Conservation (phyloP, 192 early-diverging fungal species). For the Thamnidium elegans region DNA sequence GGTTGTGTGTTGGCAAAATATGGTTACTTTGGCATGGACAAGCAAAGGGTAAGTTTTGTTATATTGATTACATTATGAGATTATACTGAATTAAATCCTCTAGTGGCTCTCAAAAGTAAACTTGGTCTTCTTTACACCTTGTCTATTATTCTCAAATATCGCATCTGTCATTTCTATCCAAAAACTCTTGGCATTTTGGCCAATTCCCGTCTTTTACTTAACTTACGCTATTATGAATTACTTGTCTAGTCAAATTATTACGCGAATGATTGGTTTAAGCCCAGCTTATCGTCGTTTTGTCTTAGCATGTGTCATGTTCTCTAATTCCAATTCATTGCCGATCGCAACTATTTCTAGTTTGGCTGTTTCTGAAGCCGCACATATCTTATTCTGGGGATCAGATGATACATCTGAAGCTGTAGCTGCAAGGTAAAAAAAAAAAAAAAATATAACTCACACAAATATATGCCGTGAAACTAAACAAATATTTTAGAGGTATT, state of each 20-base stretch:
- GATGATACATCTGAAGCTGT: slow-evolving; percentile 44
- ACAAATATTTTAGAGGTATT: slow-evolving; percentile 50
- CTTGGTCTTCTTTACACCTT: slow-evolving; percentile 72
- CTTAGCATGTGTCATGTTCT: slow-evolving; percentile 62
- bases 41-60: slow-evolving; percentile 32
- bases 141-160: slow-evolving; percentile 73
- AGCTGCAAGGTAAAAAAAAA: slow-evolving; percentile 54
- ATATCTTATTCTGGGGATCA: slow-evolving; percentile 38
- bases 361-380: slow-evolving; percentile 48
- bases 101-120: slow-evolving; percentile 60
- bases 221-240: slow-evolving; percentile 37
- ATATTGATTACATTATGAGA: no score
- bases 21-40: slow-evolving; percentile 31
- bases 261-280: slow-evolving; percentile 42
- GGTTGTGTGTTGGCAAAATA: slow-evolving; percentile 28
- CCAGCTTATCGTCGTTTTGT: slow-evolving; percentile 58
- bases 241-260: slow-evolving; percentile 36
- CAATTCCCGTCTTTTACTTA: slow-evolving; percentile 56
- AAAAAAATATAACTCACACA: no score
- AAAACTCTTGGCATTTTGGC: slow-evolving; percentile 68
- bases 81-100: no score
- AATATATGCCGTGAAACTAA: neutral
- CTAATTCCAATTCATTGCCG: slow-evolving; percentile 73
- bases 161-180: slow-evolving; percentile 61
- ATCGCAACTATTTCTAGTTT: slow-evolving; percentile 66